Percentiles rank a stretch among this genome's conserved stretches.
Conservation (phyloP, 805 yeast species). For the Torulaspora microellipsoides region DNA sequence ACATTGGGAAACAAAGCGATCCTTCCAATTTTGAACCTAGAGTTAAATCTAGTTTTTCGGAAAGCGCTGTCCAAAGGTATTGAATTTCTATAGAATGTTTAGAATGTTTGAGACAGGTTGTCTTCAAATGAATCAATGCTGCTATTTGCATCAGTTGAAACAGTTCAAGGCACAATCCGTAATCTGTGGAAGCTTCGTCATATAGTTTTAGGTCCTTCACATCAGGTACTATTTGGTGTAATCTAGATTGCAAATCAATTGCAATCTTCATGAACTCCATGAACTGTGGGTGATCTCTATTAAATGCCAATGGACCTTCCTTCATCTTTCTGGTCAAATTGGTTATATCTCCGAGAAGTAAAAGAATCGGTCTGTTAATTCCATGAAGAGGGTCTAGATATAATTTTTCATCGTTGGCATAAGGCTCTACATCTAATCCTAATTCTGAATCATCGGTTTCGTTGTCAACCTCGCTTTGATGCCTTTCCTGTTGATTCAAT, state of each 20-base stretch:
- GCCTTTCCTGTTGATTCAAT: slow-evolving; percentile 28
- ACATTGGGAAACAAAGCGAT: slow-evolving; percentile 69
- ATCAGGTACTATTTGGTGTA: slow-evolving; percentile 15
- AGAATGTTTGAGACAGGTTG: slow-evolving; percentile 44
- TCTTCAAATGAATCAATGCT: slow-evolving; percentile 62
- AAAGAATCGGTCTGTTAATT: slow-evolving; percentile 62
- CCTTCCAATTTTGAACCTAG: slow-evolving; percentile 67
- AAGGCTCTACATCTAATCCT: background rate
- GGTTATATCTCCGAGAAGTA: slow-evolving; percentile 63
- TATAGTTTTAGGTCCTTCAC: slow-evolving; percentile 15
- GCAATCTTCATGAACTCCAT: slow-evolving; percentile 15
- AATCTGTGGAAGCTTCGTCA: slow-evolving; percentile 41
- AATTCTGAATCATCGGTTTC: background rate
- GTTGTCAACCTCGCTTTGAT: background rate
- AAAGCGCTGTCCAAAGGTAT: slow-evolving; percentile 48
- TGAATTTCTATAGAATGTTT: slow-evolving; percentile 53
- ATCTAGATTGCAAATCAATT: slow-evolving; percentile 12
- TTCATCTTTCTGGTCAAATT: slow-evolving; percentile 53
- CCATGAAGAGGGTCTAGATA: slow-evolving; percentile 69
- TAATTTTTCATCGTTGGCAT: slow-evolving; percentile 30
- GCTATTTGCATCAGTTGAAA: slow-evolving; percentile 70
- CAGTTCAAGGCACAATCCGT: slow-evolving; percentile 61
- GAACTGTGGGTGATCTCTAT: slow-evolving; percentile 23
- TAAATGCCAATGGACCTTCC: slow-evolving; percentile 22
- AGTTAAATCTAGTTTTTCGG: slow-evolving; percentile 54